Evolutionary conservation across 345 rosid species (phyloP).

Genomic region (Brassica incana): DNA sequence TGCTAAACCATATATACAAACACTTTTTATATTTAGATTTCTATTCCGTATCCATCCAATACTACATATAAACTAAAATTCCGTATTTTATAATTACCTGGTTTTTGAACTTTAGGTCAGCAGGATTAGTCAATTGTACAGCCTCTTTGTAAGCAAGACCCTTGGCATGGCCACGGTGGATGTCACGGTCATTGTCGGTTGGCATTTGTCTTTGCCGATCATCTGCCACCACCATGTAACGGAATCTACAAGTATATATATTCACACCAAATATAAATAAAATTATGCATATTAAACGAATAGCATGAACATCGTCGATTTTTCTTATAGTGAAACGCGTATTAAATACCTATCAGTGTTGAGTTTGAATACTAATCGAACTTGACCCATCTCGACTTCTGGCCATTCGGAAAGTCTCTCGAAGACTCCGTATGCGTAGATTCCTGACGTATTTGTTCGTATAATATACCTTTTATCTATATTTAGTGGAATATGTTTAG

Average conservation of each 20-base stretch:
- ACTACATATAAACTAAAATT: background rate
- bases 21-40: background rate
- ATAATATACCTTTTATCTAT: slow-evolving; percentile 68
- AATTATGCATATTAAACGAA: background rate
- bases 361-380: slow-evolving; percentile 75
- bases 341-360: slow-evolving; percentile 61
- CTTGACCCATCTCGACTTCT: slow-evolving; percentile 62
- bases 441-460: slow-evolving; percentile 63
- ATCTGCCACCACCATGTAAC: slow-evolving; percentile 70
- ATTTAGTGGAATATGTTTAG: slow-evolving; percentile 51
- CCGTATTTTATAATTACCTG: slow-evolving; percentile 48
- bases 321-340: background rate
- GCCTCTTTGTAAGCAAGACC: slow-evolving; percentile 68
- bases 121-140: slow-evolving; percentile 61
- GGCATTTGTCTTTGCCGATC: slow-evolving; percentile 80
- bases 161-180: slow-evolving; percentile 48
- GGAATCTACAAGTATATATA: slow-evolving; percentile 49
- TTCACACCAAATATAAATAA: background rate
- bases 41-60: background rate
- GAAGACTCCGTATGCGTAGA: slow-evolving; percentile 76
- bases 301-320: background rate
- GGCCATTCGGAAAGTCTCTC: slow-evolving; percentile 77
- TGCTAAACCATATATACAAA: background rate
- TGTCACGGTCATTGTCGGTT: slow-evolving; percentile 64
- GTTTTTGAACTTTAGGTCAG: slow-evolving; percentile 62